Base-by-base conservation (phyloP, 495 filamentous ascomycete genomes). In the Podospora bellae-mahoneyi region DNA sequence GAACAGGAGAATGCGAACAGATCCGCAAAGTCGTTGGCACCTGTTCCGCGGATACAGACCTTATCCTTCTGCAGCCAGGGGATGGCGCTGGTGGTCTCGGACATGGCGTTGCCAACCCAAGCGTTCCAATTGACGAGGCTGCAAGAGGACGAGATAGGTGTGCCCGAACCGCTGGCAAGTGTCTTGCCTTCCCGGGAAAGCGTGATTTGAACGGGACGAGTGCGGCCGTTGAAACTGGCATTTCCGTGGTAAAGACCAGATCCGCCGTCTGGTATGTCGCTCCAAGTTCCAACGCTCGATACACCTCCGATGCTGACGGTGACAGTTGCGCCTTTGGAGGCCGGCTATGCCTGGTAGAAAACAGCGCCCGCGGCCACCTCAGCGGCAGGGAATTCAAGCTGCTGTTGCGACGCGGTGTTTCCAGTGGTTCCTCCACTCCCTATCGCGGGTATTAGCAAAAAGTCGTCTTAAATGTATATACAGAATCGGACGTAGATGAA, bases 201-300 rank as follows among this genome's bases (percentile, higher is more conserved):
- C 0, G 76, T 81, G 58, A 89, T 76, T 6, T 72, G 80, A 1
- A 88, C 86, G 10, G 75, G 69, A 0, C 87, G 87, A 0, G 77
- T 77, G 39, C 77, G 71, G 10, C 80, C 79, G 64, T 73, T 74
- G 71, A 87, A 84, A 0, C 80, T 73, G 5, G 85, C 76, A 66
- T 83, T 65, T 23, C 71, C 71, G 66, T 85, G 79, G 66, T 87
- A 85, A 60, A 88, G 73, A 0, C 82, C 86, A 6, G 77, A 75
- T 13, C 76, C 77, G 62, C 66, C 66, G 13, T 72, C 67, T 6
- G 77, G 73, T 15, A 9, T 44, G 39, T 44, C 39, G 39, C 13
- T 54, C 68, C 0, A 73, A 77, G 1, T 77, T 65, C 57, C 82
- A 71, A 4, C 55, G 2, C 23, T 15, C n/a, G 32, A 56, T 5